Percentiles rank a stretch among this genome's conserved stretches.
Conservation (phyloP, 148 eudicot species). For the Heliosperma pusillum region DNA sequence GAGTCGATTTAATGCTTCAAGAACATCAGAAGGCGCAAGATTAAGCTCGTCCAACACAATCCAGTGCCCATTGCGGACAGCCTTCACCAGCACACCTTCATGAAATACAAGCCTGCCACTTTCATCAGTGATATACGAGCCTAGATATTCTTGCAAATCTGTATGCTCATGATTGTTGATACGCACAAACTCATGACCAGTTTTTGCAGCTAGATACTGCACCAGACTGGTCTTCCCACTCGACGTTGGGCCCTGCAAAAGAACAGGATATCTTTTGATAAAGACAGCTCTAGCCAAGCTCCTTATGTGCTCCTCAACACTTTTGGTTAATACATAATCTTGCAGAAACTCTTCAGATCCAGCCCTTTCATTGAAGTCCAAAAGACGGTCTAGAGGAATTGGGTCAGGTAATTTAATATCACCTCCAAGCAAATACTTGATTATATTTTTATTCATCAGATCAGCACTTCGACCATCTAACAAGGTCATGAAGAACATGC, state of each 20-base stretch:
- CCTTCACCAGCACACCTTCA: conserved; percentile 90
- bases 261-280: conserved; percentile 85
- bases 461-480: conserved; percentile 71
- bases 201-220: conserved; percentile 82
- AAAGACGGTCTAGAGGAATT: conserved; percentile 43
- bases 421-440: conserved; percentile 47
- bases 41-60: conserved; percentile 96
- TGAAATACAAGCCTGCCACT: conserved; percentile 81
- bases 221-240: conserved; percentile 99
- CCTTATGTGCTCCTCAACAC: conserved; percentile 70
- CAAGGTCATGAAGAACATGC: conserved; percentile 78
- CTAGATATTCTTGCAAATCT: conserved; percentile 92
- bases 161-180: conserved; percentile 97
- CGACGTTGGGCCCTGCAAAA: conserved; percentile 96
- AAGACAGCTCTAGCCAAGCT: conserved; percentile 77
- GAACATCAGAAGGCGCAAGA: conserved; percentile 96
- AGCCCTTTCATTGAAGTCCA: conserved; percentile 32
- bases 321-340: conserved; percentile 66
- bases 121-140: conserved; percentile 86
- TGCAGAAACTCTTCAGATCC: conserved; percentile 38
- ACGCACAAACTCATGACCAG: conserved; percentile 88
- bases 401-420: conserved; percentile 36
- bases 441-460: conserved; percentile 53
- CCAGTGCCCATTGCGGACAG: conserved; percentile 91
- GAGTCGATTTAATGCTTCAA: conserved; percentile 91